Conservation (phyloP, 164 flowering plant genomes). For the Chimonanthus praecox region DNA sequence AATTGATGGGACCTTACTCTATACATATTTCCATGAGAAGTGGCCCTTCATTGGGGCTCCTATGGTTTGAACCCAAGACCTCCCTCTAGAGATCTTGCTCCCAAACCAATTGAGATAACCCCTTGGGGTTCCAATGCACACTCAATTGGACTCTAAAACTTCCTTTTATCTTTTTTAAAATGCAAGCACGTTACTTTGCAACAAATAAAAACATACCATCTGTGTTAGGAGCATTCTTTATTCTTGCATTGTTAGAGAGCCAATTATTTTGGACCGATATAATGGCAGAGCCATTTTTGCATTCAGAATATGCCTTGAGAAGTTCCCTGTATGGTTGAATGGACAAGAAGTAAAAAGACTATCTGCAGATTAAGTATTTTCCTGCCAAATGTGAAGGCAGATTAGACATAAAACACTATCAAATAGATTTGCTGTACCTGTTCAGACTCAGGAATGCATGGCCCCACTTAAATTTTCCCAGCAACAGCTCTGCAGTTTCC, state of each 20-base stretch:
- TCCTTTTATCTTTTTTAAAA: neutral
- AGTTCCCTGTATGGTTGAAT: slow-evolving; percentile 55
- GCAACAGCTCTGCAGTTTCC: slow-evolving; percentile 82
- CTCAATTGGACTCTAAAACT: neutral
- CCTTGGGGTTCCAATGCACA: neutral
- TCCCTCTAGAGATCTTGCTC: no score
- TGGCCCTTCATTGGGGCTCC: no score
- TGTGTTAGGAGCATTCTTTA: slow-evolving; percentile 24
- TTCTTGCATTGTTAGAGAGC: slow-evolving; percentile 54
- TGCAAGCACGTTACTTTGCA: neutral
- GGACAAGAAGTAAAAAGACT: neutral
- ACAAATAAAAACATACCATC: slow-evolving; percentile 33
- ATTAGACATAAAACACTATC: neutral
- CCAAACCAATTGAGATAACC: no score
- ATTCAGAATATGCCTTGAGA: slow-evolving; percentile 77
- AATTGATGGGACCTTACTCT: no score
- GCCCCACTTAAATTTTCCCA: slow-evolving; percentile 97
- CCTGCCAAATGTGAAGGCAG: neutral
- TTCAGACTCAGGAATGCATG: slow-evolving; percentile 92
- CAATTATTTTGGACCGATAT: slow-evolving; percentile 80
- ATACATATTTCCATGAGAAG: no score
- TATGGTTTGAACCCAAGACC: no score
- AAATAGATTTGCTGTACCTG: slow-evolving; percentile 36
- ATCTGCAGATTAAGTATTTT: neutral
- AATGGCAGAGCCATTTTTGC: slow-evolving; percentile 69